These are phyloP conservation scores for Penicillium sp. DNA, from an alignment of 2,329 filamentous ascomycete genomes.

Conservation along the genomic window DNA sequence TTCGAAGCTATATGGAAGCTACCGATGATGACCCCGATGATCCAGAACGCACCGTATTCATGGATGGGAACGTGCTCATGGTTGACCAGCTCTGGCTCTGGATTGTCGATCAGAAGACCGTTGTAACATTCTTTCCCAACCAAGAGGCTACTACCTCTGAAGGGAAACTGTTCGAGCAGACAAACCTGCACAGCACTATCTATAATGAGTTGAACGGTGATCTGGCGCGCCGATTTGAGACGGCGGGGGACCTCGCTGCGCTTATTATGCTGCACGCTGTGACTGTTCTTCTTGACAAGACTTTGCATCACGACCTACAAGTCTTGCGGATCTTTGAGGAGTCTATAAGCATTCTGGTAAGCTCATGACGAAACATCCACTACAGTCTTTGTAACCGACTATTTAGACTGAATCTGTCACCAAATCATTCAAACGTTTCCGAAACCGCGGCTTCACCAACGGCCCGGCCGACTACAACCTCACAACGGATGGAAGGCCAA, in stretches of 20 bases:
- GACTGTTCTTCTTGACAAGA: conserved; percentile 60
- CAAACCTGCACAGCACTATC: conserved; percentile 62
- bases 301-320: conserved; percentile 61
- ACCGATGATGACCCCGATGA: conserved; percentile 14
- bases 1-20: conserved; percentile 43
- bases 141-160: conserved; percentile 36
- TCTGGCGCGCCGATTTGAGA: conserved; percentile 61
- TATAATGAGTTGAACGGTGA: conserved; percentile 67
- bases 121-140: conserved; percentile 35
- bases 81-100: conserved; percentile 64
- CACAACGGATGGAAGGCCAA: conserved; percentile 28
- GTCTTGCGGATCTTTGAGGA: conserved; percentile 66
- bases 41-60: conserved; percentile 18
- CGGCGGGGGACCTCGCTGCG: conserved; percentile 61
- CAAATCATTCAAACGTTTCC: conserved; percentile 60
- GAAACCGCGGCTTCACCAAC: conserved; percentile 56
- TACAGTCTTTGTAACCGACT: not conserved
- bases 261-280: conserved; percentile 62
- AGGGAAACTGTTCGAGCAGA: conserved; percentile 44
- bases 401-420: conserved; percentile 61
- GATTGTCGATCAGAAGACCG: conserved; percentile 38
- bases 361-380: conserved; percentile 4
- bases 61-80: conserved; percentile 57
- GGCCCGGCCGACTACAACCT: conserved; percentile 34
- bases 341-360: conserved; percentile 61